phyloP scores from a whole-genome alignment of 768 basidiomycete species.

The Suillus clintonianus region DNA sequence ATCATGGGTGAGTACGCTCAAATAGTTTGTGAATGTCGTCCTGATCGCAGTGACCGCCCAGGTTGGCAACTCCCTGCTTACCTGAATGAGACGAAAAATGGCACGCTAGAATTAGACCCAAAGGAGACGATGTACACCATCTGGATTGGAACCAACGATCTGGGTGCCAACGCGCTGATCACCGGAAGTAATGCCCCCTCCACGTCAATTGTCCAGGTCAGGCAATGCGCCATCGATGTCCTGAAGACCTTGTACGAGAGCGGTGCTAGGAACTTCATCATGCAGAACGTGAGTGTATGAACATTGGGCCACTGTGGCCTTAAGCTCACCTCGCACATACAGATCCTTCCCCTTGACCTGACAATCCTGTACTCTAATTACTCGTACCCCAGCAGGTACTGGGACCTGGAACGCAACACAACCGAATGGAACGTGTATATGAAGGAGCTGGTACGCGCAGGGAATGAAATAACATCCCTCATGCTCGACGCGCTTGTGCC shows the following conservation, averaged over 20 bases:
- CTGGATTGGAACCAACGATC: conserved; percentile 72
- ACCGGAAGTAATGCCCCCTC: conserved; percentile 46
- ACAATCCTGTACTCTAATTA: conserved; percentile 47
- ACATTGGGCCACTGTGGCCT: background rate
- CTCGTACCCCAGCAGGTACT: conserved; percentile 53
- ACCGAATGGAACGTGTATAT: conserved; percentile 61
- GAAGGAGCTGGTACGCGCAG: conserved; percentile 50
- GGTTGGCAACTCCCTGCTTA: conserved; percentile 47
- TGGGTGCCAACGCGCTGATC: conserved; percentile 55
- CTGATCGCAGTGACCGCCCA: background rate
- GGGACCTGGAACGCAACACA: conserved; percentile 51
- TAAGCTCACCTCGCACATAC: background rate
- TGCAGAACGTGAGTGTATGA: conserved; percentile 57
- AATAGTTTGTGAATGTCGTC: too few species aligned
- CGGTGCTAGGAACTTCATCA: conserved; percentile 68
- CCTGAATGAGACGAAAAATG: conserved; percentile 44
- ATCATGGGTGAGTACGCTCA: conserved; percentile 51
- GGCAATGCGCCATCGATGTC: conserved; percentile 60
- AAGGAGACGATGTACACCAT: conserved; percentile 60
- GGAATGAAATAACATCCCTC: conserved; percentile 53
- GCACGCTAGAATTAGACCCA: conserved; percentile 39
- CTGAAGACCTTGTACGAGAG: conserved; percentile 54
- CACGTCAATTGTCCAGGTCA: conserved; percentile 60
- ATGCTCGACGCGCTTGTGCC: conserved; percentile 52
- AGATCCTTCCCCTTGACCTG: conserved; percentile 61